Conservation (phyloP, 2,329 filamentous ascomycete genomes). For the Aspergillus spinulosporus region DNA sequence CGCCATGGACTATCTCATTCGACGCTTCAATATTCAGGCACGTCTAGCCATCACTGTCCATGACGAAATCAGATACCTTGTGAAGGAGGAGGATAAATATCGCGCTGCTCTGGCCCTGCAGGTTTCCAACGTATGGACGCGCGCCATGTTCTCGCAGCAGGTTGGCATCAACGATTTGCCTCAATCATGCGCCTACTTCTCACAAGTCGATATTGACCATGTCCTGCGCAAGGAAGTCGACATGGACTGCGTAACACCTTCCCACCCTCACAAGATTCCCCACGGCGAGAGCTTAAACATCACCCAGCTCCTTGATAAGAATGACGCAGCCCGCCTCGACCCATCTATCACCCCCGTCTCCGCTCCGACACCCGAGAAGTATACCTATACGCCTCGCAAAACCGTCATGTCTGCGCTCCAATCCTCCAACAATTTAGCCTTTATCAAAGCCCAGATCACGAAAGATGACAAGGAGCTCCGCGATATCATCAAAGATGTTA, state of each 20-base stretch:
- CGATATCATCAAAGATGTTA: constrained; percentile 66
- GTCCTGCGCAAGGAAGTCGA: constrained; percentile 97
- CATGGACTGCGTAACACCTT: constrained; percentile 94
- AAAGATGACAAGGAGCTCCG: constrained; percentile 71
- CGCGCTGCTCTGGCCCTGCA: constrained; percentile 89
- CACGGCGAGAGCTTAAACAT: constrained; percentile 89
- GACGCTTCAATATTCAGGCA: constrained; percentile 80
- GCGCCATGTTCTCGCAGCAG: constrained; percentile 96
- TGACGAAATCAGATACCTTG: constrained; percentile 94
- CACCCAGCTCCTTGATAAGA: constrained; percentile 70
- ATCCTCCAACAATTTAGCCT: constrained; percentile 56
- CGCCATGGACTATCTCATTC: constrained; percentile 87
- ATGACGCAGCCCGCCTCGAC: constrained; percentile 68
- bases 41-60: constrained; percentile 92
- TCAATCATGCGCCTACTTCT: constrained; percentile 93
- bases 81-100: constrained; percentile 82
- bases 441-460: constrained; percentile 83
- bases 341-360: constrained; percentile 58
- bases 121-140: constrained; percentile 91
- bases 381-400: constrained; percentile 67
- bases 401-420: constrained; percentile 78
- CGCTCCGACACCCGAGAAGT: constrained; percentile 61
- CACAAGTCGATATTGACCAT: constrained; percentile 89
- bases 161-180: constrained; percentile 94
- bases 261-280: constrained; percentile 73